Evolutionary conservation across 148 eudicot species (phyloP).

Genomic region (Amaranthus hypochondriacus): DNA sequence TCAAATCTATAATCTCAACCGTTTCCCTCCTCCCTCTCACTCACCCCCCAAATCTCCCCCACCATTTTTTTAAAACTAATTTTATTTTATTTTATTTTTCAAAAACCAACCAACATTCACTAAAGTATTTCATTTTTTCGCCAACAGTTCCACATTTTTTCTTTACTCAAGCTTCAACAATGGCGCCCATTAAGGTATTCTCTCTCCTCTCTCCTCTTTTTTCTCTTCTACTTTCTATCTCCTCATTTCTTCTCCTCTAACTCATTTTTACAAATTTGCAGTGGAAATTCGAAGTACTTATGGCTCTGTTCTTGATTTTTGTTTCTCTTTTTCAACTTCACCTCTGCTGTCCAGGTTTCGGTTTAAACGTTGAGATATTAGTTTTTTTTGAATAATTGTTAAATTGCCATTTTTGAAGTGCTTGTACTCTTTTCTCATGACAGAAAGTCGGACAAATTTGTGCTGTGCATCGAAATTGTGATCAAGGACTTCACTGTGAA

Average conservation of each 20-base stretch:
- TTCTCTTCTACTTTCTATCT: conserved; percentile 6
- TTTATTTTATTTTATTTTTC: neutral
- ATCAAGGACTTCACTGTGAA: conserved; percentile 76
- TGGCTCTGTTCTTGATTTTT: conserved; percentile 22
- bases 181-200: conserved; percentile 10
- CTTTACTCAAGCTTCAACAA: neutral
- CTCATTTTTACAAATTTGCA: conserved; percentile 9
- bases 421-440: neutral
- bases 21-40: neutral
- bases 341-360: conserved; percentile 50
- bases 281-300: conserved; percentile 10
- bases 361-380: neutral
- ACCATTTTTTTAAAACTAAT: neutral
- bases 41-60: neutral
- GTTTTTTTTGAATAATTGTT: neutral
- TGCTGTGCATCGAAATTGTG: conserved; percentile 42
- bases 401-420: neutral
- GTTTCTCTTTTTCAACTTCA: conserved; percentile 31
- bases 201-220: conserved; percentile 13
- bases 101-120: conserved; percentile 7
- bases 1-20: neutral
- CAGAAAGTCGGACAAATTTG: conserved; percentile 60
- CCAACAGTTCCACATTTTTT: neutral
- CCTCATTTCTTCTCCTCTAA: neutral
- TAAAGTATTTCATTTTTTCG: neutral